Evolutionary conservation across 2,329 filamentous ascomycete genomes (phyloP).

Genomic region (Colletotrichum tropicicola): DNA sequence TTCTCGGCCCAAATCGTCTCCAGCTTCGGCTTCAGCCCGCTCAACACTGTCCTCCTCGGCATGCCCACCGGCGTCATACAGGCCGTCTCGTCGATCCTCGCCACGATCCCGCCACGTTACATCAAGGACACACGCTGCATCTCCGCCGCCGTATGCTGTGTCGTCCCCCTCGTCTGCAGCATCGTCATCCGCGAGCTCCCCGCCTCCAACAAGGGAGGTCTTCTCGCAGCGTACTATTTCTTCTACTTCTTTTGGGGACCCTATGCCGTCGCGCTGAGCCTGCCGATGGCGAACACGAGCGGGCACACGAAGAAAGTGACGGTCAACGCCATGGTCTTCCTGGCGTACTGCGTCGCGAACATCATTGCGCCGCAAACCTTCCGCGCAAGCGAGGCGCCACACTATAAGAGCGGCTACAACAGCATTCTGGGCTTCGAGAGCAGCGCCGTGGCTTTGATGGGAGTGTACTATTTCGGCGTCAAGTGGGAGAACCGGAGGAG

Average conservation of each 20-base stretch:
- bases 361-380: slow-evolving; percentile 38
- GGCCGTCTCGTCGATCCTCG: slow-evolving; percentile 33
- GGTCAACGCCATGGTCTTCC: slow-evolving; percentile 35
- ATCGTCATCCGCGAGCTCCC: slow-evolving; percentile 39
- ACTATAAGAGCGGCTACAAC: slow-evolving; percentile 37
- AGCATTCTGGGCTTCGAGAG: slow-evolving; percentile 37
- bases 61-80: slow-evolving; percentile 33
- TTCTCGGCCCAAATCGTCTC: slow-evolving; percentile 32
- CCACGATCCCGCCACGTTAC: slow-evolving; percentile 38
- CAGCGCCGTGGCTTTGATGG: slow-evolving; percentile 29
- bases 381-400: slow-evolving; percentile 32
- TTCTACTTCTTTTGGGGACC: slow-evolving; percentile 35
- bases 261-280: slow-evolving; percentile 37
- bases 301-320: slow-evolving; percentile 41
- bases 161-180: slow-evolving; percentile 37
- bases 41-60: slow-evolving; percentile 26
- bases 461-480: slow-evolving; percentile 29
- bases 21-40: slow-evolving; percentile 30
- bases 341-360: slow-evolving; percentile 33
- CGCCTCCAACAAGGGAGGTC: slow-evolving; percentile 31
- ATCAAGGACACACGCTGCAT: slow-evolving; percentile 35
- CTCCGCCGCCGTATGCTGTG: slow-evolving; percentile 37
- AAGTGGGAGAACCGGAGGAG: slow-evolving; percentile 36
- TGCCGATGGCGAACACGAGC: slow-evolving; percentile 38
- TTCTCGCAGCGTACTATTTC: slow-evolving; percentile 36